Base-by-base conservation (phyloP, 2,329 filamentous ascomycete genomes). In the Talaromyces islandicus region DNA sequence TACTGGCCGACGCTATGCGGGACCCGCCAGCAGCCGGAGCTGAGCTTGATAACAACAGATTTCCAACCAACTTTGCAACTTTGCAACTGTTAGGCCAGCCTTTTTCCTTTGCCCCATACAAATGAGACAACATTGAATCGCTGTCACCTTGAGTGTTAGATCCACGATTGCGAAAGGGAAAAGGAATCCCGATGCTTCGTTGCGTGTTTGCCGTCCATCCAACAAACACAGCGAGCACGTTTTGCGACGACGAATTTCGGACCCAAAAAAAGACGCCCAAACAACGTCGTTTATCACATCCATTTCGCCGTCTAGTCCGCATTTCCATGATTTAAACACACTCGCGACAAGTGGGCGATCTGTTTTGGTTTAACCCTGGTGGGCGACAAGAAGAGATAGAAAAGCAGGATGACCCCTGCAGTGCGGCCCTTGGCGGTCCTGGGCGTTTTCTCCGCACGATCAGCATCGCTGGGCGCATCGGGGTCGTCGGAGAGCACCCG, bases 371-470 rank as follows among this genome's bases (percentile, higher is more conserved):
- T 17, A 38, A 38, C 6, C 2, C 14, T 7, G 14, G 35, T 38
- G 35, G 35, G 14, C 7, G 43, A n/a, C n/a, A n/a, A 25, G 43
- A 3, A 25, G 17, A 19, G 25, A n/a, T n/a, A n/a, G n/a, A n/a
- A n/a, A n/a, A n/a, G n/a, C n/a, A 60, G 55, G 52, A 61, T 61
- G 59, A 50, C 54, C 55, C 59, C 54, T 24, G 59, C 51, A 27
- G 54, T 56, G 43, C 55, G 55, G n/a, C 17, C 59, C 55, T 54
- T 55, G 41, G 51, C 56, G 46, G 55, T 29, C 21, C 32, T 52
- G n/a, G 32, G 52, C 32, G n/a, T 55, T 51, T 57, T 30, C 58
- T 27, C 30, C 35, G 48, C 24, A 48, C 59, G 54, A 53, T 32
- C 59, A 55, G 41, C 35, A 24, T 14, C 46, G n/a, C 6, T 54